Base-by-base conservation (phyloP, 106 monocot genomes). In the Alisma plantagoaquatica region DNA sequence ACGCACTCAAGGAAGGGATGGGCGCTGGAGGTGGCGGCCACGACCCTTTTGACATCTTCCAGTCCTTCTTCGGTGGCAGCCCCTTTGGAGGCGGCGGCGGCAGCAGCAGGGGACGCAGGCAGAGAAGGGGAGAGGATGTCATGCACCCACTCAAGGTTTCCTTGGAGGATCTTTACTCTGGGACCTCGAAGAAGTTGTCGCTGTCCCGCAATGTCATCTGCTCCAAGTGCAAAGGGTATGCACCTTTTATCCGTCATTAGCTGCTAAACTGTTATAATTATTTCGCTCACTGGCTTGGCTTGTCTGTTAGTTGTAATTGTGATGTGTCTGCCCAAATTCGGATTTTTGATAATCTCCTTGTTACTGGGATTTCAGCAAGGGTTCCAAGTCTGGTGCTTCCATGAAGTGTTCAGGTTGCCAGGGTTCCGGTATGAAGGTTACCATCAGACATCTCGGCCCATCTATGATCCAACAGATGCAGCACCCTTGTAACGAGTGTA, bases 1-100 rank as follows among this genome's bases (percentile, higher is more conserved):
- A 90, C 71, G 89, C 89, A 3, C 80, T 90, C 28, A 90, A 90
- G 65, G 89, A 90, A 61, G 89, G 89, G 62, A 80, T 90, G 89
- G 89, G 89, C 10, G 79, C 63, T n/a, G 83, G 80, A 2, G 83
- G 70, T 20, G 76, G 64, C 10, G 63, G 49, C 25, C 79, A 76
- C 27, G 79, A 90, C 42, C 83, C 89, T 19, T 83, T 90, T 41
- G 89, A 90, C 31, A 90, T 90, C n/a, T 90, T 83, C 77, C 73
- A 80, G 30, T 75, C 89, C 8, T 83, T 90, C 66, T 90, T 90
- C 52, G 89, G 89, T 29, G 83, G 76, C 42, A 76, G 48, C 43
- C 73, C 86, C 7, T 89, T 89, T 66, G 89, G 89, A 24, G 92
- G 87, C 72, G 77, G 62, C 16, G 80, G 83, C 51, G 82, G 82